Evolutionary conservation across 2,329 filamentous ascomycete species (phyloP), one percentile per base, ranked within the genome.

Genomic region (Sporothrix schenckii): DNA sequence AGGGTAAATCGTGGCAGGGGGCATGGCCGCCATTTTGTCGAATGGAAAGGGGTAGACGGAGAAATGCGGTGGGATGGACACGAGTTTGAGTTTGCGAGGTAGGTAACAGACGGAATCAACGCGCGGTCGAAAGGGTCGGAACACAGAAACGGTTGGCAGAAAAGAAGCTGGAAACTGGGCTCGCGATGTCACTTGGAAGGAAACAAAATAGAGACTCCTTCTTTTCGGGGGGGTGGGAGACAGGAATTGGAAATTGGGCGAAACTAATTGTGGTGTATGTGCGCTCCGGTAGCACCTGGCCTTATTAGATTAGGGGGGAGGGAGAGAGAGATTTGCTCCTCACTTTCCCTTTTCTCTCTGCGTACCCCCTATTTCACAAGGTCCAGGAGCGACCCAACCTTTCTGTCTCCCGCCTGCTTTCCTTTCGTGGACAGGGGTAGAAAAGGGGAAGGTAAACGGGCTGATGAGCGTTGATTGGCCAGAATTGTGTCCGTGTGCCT

Each of bases 1-100:
- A 79, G 95, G 95, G 83, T 92, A 95, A 81, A 91, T 88, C 79
- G 89, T 89, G 78, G 88, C 84, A 79, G 89, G 80, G 78, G 90
- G 88, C 88, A 91, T 90, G 81, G 83, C 82, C 75, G 83, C 83
- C 83, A 85, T 86, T 77, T 79, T 84, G 79, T 70, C 73, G 34
- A 52, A 58, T 65, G 34, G 9, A 19, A 41, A 44, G 60, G 24
- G 68, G 52, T 24, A 7, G 47, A 5, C 13, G 70, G 52, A 68
- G 41, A 27, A 39, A 10, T 72, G 68, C 72, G 50, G 10, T 52
- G 21, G 21, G 30, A 60, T 14, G 27, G 44, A 27, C 13, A 27
- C 68, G 39, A 53, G 52, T 49, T 24, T 19, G 47, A 58, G 34
- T n/a, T 53, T 14, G 52, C 34, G 52, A 68, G 39, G 19, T 27